A percentile compares a stretch with the other conserved stretches of the same genome.
Conservation (phyloP, 495 filamentous ascomycete genomes). For the Xylaria sp. region DNA sequence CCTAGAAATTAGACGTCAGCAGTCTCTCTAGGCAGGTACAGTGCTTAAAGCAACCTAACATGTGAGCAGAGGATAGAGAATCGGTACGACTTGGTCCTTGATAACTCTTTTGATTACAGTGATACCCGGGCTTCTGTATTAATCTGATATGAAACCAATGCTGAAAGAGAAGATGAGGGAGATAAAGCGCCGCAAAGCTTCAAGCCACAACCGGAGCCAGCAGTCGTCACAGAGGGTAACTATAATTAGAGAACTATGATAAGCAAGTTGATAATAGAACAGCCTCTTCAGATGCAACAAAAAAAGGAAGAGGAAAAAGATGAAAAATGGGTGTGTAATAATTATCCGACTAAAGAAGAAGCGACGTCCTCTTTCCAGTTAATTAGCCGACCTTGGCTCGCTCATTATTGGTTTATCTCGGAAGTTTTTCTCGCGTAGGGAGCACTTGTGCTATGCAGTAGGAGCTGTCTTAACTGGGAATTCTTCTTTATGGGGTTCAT, state of each 20-base stretch:
- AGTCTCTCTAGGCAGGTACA: background rate
- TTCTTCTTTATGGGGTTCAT: background rate
- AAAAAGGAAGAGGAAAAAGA: background rate
- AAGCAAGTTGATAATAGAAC: background rate
- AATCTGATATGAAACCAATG: background rate
- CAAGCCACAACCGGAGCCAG: background rate
- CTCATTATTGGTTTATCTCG: constrained; percentile 1
- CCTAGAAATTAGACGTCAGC: too few relatives aligned
- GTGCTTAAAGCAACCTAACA: background rate
- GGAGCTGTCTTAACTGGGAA: background rate
- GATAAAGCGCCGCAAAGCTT: background rate
- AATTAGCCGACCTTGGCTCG: constrained; percentile 4
- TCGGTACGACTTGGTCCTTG: background rate
- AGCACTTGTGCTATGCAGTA: background rate
- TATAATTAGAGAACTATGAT: background rate
- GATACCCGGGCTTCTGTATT: background rate
- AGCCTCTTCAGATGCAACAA: background rate
- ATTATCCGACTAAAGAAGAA: background rate
- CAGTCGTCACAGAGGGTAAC: background rate
- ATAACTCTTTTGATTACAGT: background rate
- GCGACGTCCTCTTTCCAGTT: background rate
- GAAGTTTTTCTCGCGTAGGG: background rate
- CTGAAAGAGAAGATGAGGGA: background rate
- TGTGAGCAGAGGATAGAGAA: background rate
- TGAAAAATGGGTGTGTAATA: background rate